Conservation (phyloP, 768 basidiomycete species). For the Filobasidium floriforme region DNA sequence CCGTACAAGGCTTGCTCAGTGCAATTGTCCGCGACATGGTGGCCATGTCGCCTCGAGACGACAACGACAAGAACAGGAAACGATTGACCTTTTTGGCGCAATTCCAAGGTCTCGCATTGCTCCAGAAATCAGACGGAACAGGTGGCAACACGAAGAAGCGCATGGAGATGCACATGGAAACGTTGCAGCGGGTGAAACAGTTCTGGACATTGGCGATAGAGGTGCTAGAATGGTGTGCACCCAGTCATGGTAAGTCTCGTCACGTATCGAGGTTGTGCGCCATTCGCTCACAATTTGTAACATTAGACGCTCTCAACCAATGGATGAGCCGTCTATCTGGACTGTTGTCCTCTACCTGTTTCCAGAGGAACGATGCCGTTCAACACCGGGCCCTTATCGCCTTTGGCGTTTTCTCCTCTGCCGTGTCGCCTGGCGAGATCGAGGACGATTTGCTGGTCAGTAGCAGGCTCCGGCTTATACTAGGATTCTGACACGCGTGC, state of each 20-base stretch:
- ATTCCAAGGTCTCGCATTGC: constrained; percentile 7
- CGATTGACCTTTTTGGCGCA: constrained; percentile 4
- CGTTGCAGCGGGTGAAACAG: neutral
- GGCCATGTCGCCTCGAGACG: constrained; percentile 5
- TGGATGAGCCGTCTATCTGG: constrained; percentile 14
- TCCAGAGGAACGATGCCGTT: constrained; percentile 20
- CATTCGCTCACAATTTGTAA: neutral
- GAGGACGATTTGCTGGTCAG: constrained; percentile 20
- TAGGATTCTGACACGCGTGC: neutral
- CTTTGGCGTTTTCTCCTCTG: constrained; percentile 8
- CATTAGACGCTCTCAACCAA: constrained; percentile 13
- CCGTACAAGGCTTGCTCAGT: constrained; percentile 9
- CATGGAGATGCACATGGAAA: neutral
- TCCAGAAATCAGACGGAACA: constrained; percentile 8
- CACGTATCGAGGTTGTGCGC: neutral
- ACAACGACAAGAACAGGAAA: constrained; percentile 6
- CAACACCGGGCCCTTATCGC: constrained; percentile 19
- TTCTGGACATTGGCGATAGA: constrained; percentile 3
- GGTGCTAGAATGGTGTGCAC: constrained; percentile 9
- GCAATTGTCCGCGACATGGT: constrained; percentile 7
- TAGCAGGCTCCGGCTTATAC: neutral
- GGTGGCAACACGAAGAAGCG: constrained; percentile 3
- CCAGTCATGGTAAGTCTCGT: constrained; percentile 7
- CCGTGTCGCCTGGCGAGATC: constrained; percentile 12
- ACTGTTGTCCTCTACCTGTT: constrained; percentile 16